Evolutionary conservation across 768 basidiomycete species (phyloP).

Genomic region (Pisolithus tinctorius): DNA sequence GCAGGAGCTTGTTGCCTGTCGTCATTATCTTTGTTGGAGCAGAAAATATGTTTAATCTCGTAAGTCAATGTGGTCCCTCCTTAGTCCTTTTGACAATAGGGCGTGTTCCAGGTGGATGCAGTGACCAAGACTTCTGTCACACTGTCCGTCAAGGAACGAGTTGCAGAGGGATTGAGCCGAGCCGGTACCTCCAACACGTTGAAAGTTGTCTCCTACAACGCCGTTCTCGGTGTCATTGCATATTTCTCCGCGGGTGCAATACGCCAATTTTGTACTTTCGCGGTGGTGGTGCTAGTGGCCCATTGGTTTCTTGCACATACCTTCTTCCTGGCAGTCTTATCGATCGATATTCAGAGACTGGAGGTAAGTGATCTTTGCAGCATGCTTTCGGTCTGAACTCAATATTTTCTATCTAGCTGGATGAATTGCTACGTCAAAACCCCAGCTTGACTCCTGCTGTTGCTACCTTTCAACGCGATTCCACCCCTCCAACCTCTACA

Average conservation of each 20-base stretch:
- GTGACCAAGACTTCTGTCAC: constrained; percentile 82
- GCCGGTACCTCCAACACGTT: constrained; percentile 90
- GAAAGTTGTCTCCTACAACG: constrained; percentile 84
- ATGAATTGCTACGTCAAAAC: constrained; percentile 78
- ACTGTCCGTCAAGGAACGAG: constrained; percentile 83
- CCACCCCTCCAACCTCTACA: constrained; percentile 12
- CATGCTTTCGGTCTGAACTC: neutral
- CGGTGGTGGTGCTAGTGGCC: constrained; percentile 88
- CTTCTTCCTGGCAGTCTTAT: constrained; percentile 90
- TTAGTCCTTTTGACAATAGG: constrained; percentile 18
- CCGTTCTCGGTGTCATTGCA: constrained; percentile 70
- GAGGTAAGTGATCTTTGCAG: constrained; percentile 45
- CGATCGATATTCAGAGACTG: constrained; percentile 91
- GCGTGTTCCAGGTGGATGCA: constrained; percentile 59
- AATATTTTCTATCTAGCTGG: constrained; percentile 44
- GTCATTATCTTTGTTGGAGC: constrained; percentile 93
- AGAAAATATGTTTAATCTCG: constrained; percentile 96
- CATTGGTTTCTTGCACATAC: constrained; percentile 98
- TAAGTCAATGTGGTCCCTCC: constrained; percentile 30
- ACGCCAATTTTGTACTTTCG: constrained; percentile 89
- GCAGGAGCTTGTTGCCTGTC: constrained; percentile 83
- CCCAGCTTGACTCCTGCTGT: constrained; percentile 45
- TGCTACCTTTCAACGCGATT: constrained; percentile 18
- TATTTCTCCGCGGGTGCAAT: constrained; percentile 73
- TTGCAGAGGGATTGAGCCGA: constrained; percentile 82